Percentiles rank a stretch among this genome's conserved stretches.
These are phyloP conservation scores for Fusarium foetens DNA, from an alignment of 2,329 filamentous ascomycete genomes.

Conservation along the genomic window DNA sequence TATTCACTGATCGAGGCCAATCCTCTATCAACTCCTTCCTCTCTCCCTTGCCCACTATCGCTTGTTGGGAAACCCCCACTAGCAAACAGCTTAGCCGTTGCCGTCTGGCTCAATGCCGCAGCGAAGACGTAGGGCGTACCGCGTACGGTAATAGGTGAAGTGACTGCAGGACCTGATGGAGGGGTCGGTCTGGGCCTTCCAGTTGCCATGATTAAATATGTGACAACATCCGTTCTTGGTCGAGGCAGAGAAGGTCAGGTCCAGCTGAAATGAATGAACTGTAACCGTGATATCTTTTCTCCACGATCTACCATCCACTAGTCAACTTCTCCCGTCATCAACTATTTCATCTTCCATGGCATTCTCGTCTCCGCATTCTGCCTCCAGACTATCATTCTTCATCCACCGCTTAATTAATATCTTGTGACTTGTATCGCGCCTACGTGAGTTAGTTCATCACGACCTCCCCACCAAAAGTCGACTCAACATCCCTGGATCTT, in stretches of 20 bases:
- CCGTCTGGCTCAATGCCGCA: conserved; percentile 18
- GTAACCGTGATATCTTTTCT: conserved; percentile 10
- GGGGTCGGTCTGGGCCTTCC: conserved; percentile 14
- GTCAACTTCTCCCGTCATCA: conserved; percentile 1
- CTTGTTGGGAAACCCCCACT: conserved; percentile 16
- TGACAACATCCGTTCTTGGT: conserved; percentile 22
- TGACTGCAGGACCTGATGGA: background rate
- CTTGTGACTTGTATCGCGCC: conserved; percentile 10
- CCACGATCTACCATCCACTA: background rate
- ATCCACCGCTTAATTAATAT: conserved; percentile 8
- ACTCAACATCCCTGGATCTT: conserved; percentile 27
- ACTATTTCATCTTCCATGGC: background rate
- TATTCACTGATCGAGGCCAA: too few relatives aligned
- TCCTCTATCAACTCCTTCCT: background rate
- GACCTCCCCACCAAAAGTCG: conserved; percentile 31
- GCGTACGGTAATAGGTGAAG: background rate
- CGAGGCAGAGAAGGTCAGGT: background rate
- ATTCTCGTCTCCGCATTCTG: background rate
- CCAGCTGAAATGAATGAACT: conserved; percentile 9
- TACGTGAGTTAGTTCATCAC: conserved; percentile 10
- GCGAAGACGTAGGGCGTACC: background rate
- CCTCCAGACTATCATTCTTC: background rate
- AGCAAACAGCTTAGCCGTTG: conserved; percentile 24
- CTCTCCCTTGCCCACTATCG: background rate
- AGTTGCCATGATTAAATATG: conserved; percentile 10